These are phyloP conservation scores for Pachysandra terminalis DNA, from an alignment of 164 flowering plant species.

Conservation along the genomic window DNA sequence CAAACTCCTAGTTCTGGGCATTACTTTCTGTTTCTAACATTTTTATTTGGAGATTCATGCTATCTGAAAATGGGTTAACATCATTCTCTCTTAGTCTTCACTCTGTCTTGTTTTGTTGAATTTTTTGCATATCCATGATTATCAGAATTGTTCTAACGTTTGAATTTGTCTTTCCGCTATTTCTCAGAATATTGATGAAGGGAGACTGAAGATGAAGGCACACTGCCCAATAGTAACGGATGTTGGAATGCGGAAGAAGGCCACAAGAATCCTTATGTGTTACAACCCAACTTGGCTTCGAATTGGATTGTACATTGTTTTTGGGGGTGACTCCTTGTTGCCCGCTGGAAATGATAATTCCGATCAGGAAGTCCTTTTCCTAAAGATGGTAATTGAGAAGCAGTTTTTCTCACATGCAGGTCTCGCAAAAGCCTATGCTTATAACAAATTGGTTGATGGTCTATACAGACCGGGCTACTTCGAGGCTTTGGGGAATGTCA, in stretches of 20 bases:
- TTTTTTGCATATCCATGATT: not conserved
- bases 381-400: slow-evolving; percentile 79
- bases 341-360: slow-evolving; percentile 40
- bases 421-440: slow-evolving; percentile 75
- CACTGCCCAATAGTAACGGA: slow-evolving; percentile 91
- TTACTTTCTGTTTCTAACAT: not conserved
- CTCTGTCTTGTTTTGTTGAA: not conserved
- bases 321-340: slow-evolving; percentile 90
- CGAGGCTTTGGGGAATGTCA: slow-evolving; percentile 71
- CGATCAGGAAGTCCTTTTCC: slow-evolving; percentile 63
- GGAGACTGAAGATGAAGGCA: slow-evolving; percentile 84
- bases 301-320: slow-evolving; percentile 67
- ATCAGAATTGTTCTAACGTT: not conserved
- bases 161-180: slow-evolving; percentile 3
- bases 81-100: not conserved
- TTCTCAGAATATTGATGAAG: slow-evolving; percentile 84
- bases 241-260: slow-evolving; percentile 82
- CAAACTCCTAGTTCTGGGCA: too few species aligned
- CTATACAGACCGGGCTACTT: slow-evolving; percentile 88
- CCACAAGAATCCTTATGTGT: slow-evolving; percentile 51
- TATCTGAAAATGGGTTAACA: not conserved
- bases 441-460: slow-evolving; percentile 90
- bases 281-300: slow-evolving; percentile 88
- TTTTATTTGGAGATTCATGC: too few species aligned
- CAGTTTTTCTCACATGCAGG: slow-evolving; percentile 72